These are phyloP conservation scores for Claviceps monticola DNA, from an alignment of 2,329 filamentous ascomycete species.

Conservation along the genomic window DNA sequence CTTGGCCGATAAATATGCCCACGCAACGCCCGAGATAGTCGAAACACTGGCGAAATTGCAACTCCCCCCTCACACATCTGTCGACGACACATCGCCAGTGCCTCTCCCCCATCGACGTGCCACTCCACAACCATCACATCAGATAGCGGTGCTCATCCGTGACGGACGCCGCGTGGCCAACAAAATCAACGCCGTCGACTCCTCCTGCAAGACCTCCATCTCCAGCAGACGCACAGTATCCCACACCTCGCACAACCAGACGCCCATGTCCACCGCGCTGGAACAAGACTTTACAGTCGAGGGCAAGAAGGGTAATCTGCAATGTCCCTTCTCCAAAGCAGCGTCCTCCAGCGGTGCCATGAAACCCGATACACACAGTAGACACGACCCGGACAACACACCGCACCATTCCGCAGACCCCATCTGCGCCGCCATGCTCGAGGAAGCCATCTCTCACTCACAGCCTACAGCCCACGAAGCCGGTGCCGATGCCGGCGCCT, in stretches of 20 bases:
- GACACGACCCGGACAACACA: slow-evolving; percentile 21
- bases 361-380: slow-evolving; percentile 8
- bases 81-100: slow-evolving; percentile 35
- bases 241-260: slow-evolving; percentile 30
- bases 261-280: slow-evolving; percentile 50
- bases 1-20: slow-evolving; percentile 54
- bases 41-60: slow-evolving; percentile 54
- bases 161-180: slow-evolving; percentile 48
- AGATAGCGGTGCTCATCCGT: slow-evolving; percentile 48
- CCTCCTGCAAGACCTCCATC: slow-evolving; percentile 36
- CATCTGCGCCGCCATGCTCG: slow-evolving; percentile 50
- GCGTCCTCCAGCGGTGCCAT: slow-evolving; percentile 19
- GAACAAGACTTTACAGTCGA: slow-evolving; percentile 86
- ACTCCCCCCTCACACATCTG: slow-evolving; percentile 39
- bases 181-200: slow-evolving; percentile 33
- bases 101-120: slow-evolving; percentile 40
- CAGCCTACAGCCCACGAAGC: too few relatives aligned
- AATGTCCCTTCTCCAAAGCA: slow-evolving; percentile 61
- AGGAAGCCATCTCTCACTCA: slow-evolving; percentile 38
- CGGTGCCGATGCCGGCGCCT: slow-evolving; percentile 7
- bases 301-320: slow-evolving; percentile 64
- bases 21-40: slow-evolving; percentile 49
- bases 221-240: slow-evolving; percentile 36
- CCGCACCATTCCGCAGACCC: slow-evolving; percentile 41
- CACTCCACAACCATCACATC: slow-evolving; percentile 28